Base-by-base conservation (phyloP, 2,329 filamentous ascomycete genomes). In the Alternaria brassicicola region DNA sequence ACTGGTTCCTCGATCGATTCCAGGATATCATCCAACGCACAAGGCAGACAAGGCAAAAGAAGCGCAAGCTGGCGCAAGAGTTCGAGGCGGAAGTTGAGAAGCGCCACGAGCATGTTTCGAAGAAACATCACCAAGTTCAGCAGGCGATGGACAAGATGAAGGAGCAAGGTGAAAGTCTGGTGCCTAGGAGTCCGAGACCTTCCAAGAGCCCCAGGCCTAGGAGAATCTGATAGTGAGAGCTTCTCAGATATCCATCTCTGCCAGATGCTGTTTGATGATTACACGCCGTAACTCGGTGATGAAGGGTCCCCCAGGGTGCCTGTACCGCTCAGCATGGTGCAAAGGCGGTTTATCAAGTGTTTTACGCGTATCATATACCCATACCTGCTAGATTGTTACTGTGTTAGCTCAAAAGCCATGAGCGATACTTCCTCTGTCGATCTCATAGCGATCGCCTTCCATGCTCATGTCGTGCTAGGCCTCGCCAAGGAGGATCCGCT, bases 1-100 rank as follows among this genome's bases (percentile, higher is more conserved):
- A 87, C 56, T 85, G 86, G 80, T 82, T 89, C 43, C 78, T 88
- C 1, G 81, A 83, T 1, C 79, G 81, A 48, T 87, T 88, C 65
- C 77, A 77, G 46, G 73, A 78, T 4, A 75, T 87, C 38, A 70
- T 88, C 35, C 72, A 75, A 17, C 80, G 81, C 46, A 81, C 86
- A 65, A 86, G 82, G 65, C 75, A 80, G 1, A 78, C 82, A 26
- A 79, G 87, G 38, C 80, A 81, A 59, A 79, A 82, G 38, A 84
- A 86, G 68, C 80, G 86, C 21, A 80, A 80, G 50, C 78, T 83
- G 5, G 84, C 84, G 3, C 74, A 77, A 30, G 72, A 78, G 2
- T 86, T 87, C 60, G 87, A 89, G 66, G 68, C 76, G 2, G 82
- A 87, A 64, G 77, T 88, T 36, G 81, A 80, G 59, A 74, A 79